phyloP scores from a whole-genome alignment of 2,329 filamentous ascomycete species.

The Diaporthe eres region DNA sequence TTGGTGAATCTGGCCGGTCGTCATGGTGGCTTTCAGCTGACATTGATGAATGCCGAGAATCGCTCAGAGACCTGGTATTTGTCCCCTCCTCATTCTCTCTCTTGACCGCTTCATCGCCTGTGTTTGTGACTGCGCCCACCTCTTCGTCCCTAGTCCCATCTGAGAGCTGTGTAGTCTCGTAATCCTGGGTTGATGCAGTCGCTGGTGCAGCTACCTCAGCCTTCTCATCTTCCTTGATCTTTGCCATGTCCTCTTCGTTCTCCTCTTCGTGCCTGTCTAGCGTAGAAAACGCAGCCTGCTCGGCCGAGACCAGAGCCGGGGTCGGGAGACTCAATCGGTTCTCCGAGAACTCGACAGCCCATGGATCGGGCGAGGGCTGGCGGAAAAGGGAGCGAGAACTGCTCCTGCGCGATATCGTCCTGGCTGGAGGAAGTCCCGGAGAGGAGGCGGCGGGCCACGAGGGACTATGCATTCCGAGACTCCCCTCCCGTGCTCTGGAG shows the following conservation, averaged over 20 bases:
- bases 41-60: constrained; percentile 38
- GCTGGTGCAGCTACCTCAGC: neutral
- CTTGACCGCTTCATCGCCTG: neutral
- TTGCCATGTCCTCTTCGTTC: constrained; percentile 20
- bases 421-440: constrained; percentile 50
- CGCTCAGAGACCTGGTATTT: constrained; percentile 29
- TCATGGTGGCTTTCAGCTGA: constrained; percentile 51
- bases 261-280: constrained; percentile 38
- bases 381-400: constrained; percentile 44
- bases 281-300: constrained; percentile 39
- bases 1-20: constrained; percentile 58
- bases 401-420: constrained; percentile 41
- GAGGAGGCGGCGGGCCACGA: constrained; percentile 58
- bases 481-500: constrained; percentile 50
- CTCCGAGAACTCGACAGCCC: constrained; percentile 53
- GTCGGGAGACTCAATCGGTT: constrained; percentile 36
- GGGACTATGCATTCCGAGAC: constrained; percentile 53
- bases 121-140: neutral
- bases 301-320: constrained; percentile 37
- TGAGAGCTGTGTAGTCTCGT: neutral
- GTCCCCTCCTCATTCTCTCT: constrained; percentile 4
- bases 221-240: constrained; percentile 9
- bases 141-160: neutral
- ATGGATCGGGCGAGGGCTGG: constrained; percentile 59
- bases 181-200: neutral